phyloP scores from a whole-genome alignment of 1,284 basidiomycete genomes.

The Naganishia sp. region DNA sequence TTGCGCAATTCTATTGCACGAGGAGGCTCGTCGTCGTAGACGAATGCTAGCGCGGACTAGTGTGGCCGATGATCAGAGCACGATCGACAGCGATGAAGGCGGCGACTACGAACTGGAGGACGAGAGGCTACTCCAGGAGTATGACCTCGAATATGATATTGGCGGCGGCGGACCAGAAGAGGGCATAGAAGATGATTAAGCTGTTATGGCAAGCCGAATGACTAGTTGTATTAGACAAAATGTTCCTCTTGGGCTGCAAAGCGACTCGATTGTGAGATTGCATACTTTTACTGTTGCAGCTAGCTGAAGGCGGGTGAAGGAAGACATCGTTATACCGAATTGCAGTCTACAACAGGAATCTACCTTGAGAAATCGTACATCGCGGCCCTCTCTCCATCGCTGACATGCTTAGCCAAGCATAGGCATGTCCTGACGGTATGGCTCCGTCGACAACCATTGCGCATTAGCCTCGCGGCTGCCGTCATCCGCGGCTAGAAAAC shows the following conservation, averaged over 20 bases:
- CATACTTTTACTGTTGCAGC: too few relatives aligned
- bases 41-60: background rate
- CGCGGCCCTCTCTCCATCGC: background rate
- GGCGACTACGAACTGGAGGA: background rate
- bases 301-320: too few relatives aligned
- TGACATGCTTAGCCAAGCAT: constrained; percentile 28
- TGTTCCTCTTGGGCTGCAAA: too few relatives aligned
- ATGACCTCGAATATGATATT: constrained; percentile 1
- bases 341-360: background rate
- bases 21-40: background rate
- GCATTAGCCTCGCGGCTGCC: constrained; percentile 34
- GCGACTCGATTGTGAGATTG: too few relatives aligned
- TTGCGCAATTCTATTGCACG: constrained; percentile 4
- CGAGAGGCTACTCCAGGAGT: background rate
- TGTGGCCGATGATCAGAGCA: background rate
- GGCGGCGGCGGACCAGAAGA: constrained; percentile 5
- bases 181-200: constrained; percentile 8
- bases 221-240: too few relatives aligned
- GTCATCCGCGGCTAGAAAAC: constrained; percentile 34
- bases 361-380: background rate
- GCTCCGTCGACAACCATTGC: constrained; percentile 33
- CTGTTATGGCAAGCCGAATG: too few relatives aligned
- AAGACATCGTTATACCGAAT: background rate
- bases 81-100: background rate
- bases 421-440: constrained; percentile 34